Evolutionary conservation across 805 yeast species (phyloP).

Genomic region (Ascoidea asiatica): DNA sequence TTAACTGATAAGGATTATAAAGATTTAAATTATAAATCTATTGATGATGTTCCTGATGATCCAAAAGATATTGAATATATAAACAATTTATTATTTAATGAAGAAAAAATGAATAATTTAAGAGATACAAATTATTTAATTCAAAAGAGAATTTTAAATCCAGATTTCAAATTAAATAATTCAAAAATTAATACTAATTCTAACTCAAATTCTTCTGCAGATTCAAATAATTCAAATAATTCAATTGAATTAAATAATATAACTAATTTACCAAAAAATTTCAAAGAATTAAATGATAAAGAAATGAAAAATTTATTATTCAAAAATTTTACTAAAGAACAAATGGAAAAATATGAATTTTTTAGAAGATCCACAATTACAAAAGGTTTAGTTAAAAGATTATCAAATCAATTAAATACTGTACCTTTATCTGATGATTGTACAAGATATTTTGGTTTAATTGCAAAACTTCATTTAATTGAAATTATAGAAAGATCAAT

Average conservation of each 20-base stretch:
- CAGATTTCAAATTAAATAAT: too few relatives aligned
- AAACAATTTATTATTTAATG: slow-evolving; percentile 12
- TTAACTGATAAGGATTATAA: neutral
- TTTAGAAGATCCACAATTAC: slow-evolving; percentile 68
- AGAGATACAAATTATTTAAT: neutral
- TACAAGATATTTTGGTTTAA: slow-evolving; percentile 26
- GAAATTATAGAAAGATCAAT: slow-evolving; percentile 77
- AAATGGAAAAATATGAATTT: slow-evolving; percentile 77
- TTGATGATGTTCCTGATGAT: neutral
- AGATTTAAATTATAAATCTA: neutral
- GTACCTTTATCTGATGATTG: neutral
- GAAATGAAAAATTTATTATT: slow-evolving; percentile 51
- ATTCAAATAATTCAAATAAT: too few relatives aligned
- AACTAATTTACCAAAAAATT: neutral
- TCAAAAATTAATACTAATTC: too few relatives aligned
- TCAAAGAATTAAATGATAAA: slow-evolving; percentile 28
- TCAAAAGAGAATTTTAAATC: neutral
- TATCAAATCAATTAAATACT: slow-evolving; percentile 33
- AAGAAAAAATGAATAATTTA: slow-evolving; percentile 14
- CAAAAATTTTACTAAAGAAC: slow-evolving; percentile 65
- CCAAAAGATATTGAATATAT: slow-evolving; percentile 13
- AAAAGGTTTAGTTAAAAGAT: slow-evolving; percentile 63
- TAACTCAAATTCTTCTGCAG: too few relatives aligned
- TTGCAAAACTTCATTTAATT: slow-evolving; percentile 81
- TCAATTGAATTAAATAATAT: too few relatives aligned